A percentile compares a stretch with the other conserved stretches of the same genome.
Evolutionary conservation across 1,284 basidiomycete species (phyloP).

Genomic region (Ustilago loliicola): DNA sequence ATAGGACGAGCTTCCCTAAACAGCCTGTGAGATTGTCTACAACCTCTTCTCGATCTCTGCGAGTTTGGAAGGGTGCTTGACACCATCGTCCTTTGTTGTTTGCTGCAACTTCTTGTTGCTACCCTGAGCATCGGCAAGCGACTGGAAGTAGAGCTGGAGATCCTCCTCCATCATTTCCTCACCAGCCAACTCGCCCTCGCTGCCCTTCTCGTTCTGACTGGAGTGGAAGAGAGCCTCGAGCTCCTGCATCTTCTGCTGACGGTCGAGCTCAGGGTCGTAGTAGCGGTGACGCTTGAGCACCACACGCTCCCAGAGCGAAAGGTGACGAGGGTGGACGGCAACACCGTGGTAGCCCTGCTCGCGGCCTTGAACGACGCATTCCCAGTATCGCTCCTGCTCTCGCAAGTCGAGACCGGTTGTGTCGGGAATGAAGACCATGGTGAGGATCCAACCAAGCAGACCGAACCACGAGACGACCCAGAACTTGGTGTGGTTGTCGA

Average conservation of each 20-base stretch:
- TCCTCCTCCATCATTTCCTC: slow-evolving; percentile 55
- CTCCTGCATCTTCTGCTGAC: slow-evolving; percentile 73
- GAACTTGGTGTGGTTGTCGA: slow-evolving; percentile 72
- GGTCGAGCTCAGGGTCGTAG: slow-evolving; percentile 74
- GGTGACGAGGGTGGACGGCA: slow-evolving; percentile 74
- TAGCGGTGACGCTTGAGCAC: slow-evolving; percentile 73
- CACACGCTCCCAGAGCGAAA: slow-evolving; percentile 73
- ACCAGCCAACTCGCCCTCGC: slow-evolving; percentile 21
- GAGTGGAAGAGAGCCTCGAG: slow-evolving; percentile 72
- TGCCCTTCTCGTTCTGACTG: slow-evolving; percentile 42
- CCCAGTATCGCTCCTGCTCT: slow-evolving; percentile 76
- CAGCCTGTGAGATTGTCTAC: slow-evolving; percentile 1
- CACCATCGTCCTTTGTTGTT: not conserved
- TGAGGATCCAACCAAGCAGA: slow-evolving; percentile 73
- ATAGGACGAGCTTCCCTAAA: not conserved
- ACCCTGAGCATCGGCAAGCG: slow-evolving; percentile 51
- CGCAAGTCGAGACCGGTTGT: slow-evolving; percentile 75
- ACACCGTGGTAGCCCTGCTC: slow-evolving; percentile 74
- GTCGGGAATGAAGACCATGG: slow-evolving; percentile 73
- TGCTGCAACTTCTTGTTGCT: slow-evolving; percentile 46
- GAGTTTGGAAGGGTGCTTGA: slow-evolving; percentile 55
- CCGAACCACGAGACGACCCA: slow-evolving; percentile 75
- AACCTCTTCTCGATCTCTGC: slow-evolving; percentile 60
- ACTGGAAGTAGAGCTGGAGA: slow-evolving; percentile 59
- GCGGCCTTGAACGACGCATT: slow-evolving; percentile 73